Evolutionary conservation across 148 eudicot genomes (phyloP), one percentile per base, ranked within the genome.

Genomic region (Cornus florida): DNA sequence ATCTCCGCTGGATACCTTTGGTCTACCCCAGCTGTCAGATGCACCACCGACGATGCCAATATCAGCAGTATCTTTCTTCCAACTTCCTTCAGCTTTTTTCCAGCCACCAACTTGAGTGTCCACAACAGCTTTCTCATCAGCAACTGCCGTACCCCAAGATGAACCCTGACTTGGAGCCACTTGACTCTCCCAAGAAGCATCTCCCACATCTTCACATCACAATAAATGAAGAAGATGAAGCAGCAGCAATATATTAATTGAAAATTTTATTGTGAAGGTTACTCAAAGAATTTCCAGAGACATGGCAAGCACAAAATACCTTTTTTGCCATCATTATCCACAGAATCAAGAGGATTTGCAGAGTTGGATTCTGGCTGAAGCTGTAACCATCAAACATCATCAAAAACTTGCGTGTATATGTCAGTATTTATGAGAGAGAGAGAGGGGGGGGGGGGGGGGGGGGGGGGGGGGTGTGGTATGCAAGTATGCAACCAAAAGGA

Each of bases 141-240:
- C 69, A 75, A 67, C 81, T 10, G 87, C 77, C 39, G 72, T 76
- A 79, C 90, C 92, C 92, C 92, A 89, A 35, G 88, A 75, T 16
- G 88, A 81, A 74, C 19, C 83, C 60, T 75, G 75, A 23, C 74
- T 80, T 43, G 81, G 32, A 70, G 83, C 77, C 20, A 66, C 85
- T 92, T 90, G 89, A 69, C 80, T 85, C 48, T 84, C 86, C 95
- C 95, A 90, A 75, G 80, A 76, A 83, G 77, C 72, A 41, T 79
- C 89, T 65, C 75, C 92, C 75, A 73, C 87, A 83, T 77, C 85
- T 79, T 56, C 23, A 70, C 39, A 59, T 24, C 10, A 16, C 46
- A 7, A 73, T 23, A 67, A 75, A 41, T 67, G 6, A 68, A 72
- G 17, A 66, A 43, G 8, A 68, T 35, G 23, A 56, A 74, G 10